Evolutionary conservation across 805 yeast genomes (phyloP).

Genomic region (Teunomyces aglyptinius): DNA sequence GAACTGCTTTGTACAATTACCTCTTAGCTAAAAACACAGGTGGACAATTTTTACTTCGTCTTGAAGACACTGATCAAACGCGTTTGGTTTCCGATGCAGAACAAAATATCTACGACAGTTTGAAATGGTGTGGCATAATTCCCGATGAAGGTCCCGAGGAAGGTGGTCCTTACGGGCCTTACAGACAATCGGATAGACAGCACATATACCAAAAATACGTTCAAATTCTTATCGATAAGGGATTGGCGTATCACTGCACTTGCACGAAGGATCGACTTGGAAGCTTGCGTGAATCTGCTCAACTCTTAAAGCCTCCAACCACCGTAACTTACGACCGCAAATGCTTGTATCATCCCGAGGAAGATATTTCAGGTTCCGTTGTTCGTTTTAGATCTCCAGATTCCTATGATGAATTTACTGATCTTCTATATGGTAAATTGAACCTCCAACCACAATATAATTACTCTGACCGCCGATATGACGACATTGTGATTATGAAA

Average conservation of each 20-base stretch:
- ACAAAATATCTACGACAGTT: constrained; percentile 66
- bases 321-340: constrained; percentile 88
- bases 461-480: constrained; percentile 67
- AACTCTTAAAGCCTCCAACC: constrained; percentile 77
- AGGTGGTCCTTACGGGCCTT: constrained; percentile 66
- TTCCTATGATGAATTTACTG: constrained; percentile 62
- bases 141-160: constrained; percentile 81
- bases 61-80: constrained; percentile 91
- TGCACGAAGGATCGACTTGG: constrained; percentile 80
- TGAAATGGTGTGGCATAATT: constrained; percentile 71
- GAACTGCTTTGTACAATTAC: constrained; percentile 92
- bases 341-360: constrained; percentile 48
- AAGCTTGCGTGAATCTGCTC: constrained; percentile 68
- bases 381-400: constrained; percentile 79
- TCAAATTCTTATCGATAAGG: constrained; percentile 53
- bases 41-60: constrained; percentile 76
- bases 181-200: constrained; percentile 79
- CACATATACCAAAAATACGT: constrained; percentile 64
- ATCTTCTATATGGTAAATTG: constrained; percentile 74
- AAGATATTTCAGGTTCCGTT: constrained; percentile 36
- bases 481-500: constrained; percentile 85
- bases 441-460: constrained; percentile 81
- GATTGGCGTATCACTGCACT: constrained; percentile 82
- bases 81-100: constrained; percentile 83
- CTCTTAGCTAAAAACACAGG: constrained; percentile 73